Evolutionary conservation across 2,329 filamentous ascomycete genomes (phyloP).

Genomic region (Chrysosphaeria jannelii): DNA sequence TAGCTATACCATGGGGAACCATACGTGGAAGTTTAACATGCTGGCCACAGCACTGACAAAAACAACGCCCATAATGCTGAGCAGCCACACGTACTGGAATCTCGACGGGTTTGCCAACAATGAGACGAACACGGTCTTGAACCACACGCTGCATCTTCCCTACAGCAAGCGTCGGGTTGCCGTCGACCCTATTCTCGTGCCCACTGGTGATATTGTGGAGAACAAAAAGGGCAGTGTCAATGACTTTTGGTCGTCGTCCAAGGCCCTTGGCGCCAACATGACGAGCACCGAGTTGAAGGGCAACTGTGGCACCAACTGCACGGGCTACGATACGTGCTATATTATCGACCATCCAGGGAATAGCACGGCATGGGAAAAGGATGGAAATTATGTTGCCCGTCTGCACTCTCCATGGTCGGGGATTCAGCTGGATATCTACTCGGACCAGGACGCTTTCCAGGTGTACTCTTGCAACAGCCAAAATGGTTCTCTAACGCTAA

Average conservation of each 20-base stretch:
- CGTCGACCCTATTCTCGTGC: constrained; percentile 41
- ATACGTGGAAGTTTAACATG: constrained; percentile 46
- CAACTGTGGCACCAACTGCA: constrained; percentile 59
- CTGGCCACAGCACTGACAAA: constrained; percentile 37
- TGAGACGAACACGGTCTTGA: constrained; percentile 29
- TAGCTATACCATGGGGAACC: constrained; percentile 37
- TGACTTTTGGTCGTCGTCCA: constrained; percentile 57
- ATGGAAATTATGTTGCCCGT: constrained; percentile 26
- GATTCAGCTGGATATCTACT: constrained; percentile 53
- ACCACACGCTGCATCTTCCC: constrained; percentile 44
- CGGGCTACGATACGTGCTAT: constrained; percentile 52
- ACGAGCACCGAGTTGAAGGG: constrained; percentile 25
- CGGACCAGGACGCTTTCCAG: constrained; percentile 68
- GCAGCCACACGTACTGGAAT: constrained; percentile 51
- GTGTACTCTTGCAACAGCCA: constrained; percentile 59
- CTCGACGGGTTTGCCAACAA: constrained; percentile 52
- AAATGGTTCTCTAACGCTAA: constrained; percentile 39
- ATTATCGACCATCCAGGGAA: constrained; percentile 29
- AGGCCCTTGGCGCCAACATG: constrained; percentile 46
- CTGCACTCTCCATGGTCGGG: constrained; percentile 49
- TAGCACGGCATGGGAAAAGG: constrained; percentile 28
- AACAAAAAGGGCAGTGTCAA: constrained; percentile 39
- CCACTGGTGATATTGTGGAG: constrained; percentile 43
- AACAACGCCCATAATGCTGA: constrained; percentile 62
- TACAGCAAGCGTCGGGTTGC: constrained; percentile 39